Evolutionary conservation across 83 land plant species (phyloP), one percentile per base, ranked within the genome.

Genomic region (Picea abies): DNA sequence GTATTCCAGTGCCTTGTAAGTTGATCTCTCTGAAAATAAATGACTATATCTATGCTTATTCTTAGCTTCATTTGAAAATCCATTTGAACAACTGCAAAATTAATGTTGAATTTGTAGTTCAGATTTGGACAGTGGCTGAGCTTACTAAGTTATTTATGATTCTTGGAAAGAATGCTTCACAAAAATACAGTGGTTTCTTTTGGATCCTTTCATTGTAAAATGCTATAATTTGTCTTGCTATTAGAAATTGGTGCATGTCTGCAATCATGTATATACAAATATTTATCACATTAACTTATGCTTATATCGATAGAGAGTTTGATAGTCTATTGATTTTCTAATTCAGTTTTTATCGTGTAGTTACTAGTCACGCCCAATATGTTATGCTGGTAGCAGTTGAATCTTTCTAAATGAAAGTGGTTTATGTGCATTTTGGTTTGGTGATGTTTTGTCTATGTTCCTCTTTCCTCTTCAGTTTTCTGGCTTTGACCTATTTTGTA

Each of bases 1-100:
- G 80, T 97, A 97, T 73, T 89, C 99, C 79, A 94, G 91, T 83
- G 81, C 93, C 80, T 91, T 96, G 99, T 97, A 87, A 96, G 99
- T 86, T 37, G 5, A 25, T 56, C 19, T 82, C 20, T 58, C 81
- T 77, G 63, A 56, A 25, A 39, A 70, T 39, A 7, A 37, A 70
- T 52, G 56, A 52, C 56, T 52, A 22, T 73, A 20, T 73, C 15
- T 41, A 73, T 52, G 56, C 56, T 22, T 20, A 73, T 75, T 75
- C 58, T 25, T 47, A 47, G 58, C 60, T 72, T 41, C 47, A 10
- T 72, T 39, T 49, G 39, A 12, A 52, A 52, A 52, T 52, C 16
- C 56, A 44, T 72, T 19, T 72, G 14, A 52, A 52, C 58, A 52
- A 11, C 12, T 52, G 58, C 11, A 2, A 52, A 52, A 52, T 52